phyloP scores from a whole-genome alignment of 306 rosid genomes.

The Dryas octopetala region DNA sequence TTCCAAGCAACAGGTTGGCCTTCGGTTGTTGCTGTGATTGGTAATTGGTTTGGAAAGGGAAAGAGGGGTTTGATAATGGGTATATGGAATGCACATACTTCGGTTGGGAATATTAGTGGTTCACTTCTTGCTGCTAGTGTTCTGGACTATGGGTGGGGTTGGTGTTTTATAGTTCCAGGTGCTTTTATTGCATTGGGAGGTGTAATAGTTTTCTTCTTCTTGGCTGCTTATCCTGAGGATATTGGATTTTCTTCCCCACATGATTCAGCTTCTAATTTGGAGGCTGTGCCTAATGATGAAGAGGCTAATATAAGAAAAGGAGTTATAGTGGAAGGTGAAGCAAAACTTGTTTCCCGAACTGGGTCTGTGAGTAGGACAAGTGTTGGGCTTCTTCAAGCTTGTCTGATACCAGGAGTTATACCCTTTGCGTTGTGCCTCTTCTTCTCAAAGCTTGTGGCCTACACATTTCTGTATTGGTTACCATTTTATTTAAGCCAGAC shows the following conservation, averaged over 20 bases:
- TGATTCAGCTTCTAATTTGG: conserved; percentile 30
- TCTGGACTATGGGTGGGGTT: conserved; percentile 85
- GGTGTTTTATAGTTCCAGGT: conserved; percentile 67
- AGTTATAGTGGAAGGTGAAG: conserved; percentile 11
- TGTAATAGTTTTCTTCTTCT: conserved; percentile 50
- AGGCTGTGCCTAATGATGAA: conserved; percentile 29
- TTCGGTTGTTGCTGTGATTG: conserved; percentile 81
- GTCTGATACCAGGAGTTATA: conserved; percentile 75
- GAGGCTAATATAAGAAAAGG: conserved; percentile 37
- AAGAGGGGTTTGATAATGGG: conserved; percentile 86
- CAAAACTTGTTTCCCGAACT: background rate
- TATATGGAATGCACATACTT: conserved; percentile 82
- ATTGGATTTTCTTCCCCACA: conserved; percentile 38
- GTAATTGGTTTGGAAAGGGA: conserved; percentile 84
- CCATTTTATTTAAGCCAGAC: conserved; percentile 81
- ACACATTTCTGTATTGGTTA: conserved; percentile 76
- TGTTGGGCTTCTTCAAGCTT: conserved; percentile 67
- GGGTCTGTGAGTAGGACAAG: conserved; percentile 44
- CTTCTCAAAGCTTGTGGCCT: conserved; percentile 90
- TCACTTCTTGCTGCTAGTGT: conserved; percentile 78
- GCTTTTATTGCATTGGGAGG: conserved; percentile 57
- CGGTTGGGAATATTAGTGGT: conserved; percentile 75
- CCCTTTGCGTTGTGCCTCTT: conserved; percentile 78
- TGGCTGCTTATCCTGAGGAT: conserved; percentile 76
- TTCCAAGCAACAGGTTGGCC: conserved; percentile 95